Conservation (phyloP, 805 yeast species). For the Teunomyces pallodes region DNA sequence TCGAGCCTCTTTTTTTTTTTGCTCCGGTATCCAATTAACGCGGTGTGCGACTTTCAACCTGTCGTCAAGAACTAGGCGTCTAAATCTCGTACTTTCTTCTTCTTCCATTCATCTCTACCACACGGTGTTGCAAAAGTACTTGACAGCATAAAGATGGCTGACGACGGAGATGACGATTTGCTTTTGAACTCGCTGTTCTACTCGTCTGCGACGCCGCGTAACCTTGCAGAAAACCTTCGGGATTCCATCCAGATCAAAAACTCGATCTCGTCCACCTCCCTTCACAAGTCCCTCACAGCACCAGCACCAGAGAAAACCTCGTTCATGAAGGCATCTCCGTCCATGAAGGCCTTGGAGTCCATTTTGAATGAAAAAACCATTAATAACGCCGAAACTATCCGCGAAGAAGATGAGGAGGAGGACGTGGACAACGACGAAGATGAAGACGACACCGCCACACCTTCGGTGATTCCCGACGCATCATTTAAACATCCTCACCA, state of each 20-base stretch:
- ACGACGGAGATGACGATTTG: conserved; percentile 22
- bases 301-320: conserved; percentile 14
- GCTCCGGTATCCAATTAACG: not conserved
- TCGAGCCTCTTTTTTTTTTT: not conserved
- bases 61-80: too few relatives aligned
- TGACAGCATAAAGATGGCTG: not conserved
- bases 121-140: not conserved
- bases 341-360: conserved; percentile 39
- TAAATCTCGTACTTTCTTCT: too few relatives aligned
- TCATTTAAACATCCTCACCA: conserved; percentile 1
- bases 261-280: conserved; percentile 24
- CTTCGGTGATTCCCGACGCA: not conserved
- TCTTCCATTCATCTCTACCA: not conserved
- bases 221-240: conserved; percentile 25
- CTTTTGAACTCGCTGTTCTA: conserved; percentile 34
- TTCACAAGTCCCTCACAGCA: conserved; percentile 9
- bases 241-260: conserved; percentile 26
- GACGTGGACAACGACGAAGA: conserved; percentile 9
- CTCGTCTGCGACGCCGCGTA: conserved; percentile 22
- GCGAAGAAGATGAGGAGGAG: conserved; percentile 19
- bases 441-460: not conserved
- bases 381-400: conserved; percentile 1
- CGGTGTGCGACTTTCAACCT: not conserved
- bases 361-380: conserved; percentile 21
- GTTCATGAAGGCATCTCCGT: conserved; percentile 39